Percentiles rank a stretch among this genome's conserved stretches.
Conservation (phyloP, 1,284 basidiomycete genomes). For the Sporisorium exsertum region DNA sequence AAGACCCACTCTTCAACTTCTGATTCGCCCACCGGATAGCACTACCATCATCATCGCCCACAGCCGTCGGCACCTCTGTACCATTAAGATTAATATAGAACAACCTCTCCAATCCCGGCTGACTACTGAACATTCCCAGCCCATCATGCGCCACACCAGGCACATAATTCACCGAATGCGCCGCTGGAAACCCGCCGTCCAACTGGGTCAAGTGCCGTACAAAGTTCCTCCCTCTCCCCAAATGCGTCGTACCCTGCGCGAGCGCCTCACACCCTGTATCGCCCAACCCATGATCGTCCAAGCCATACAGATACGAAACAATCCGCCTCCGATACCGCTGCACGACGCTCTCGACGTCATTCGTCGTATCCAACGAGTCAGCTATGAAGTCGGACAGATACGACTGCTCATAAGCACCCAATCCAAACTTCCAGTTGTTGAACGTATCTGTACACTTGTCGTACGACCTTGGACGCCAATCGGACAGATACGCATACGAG, state of each 20-base stretch:
- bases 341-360: slow-evolving; percentile 49
- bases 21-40: slow-evolving; percentile 13
- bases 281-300: slow-evolving; percentile 42
- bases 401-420: slow-evolving; percentile 38
- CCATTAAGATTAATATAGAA: slow-evolving; percentile 56
- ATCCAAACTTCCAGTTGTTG: slow-evolving; percentile 56
- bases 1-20: background rate
- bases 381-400: slow-evolving; percentile 51
- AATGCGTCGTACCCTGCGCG: slow-evolving; percentile 46
- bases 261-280: slow-evolving; percentile 50
- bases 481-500: slow-evolving; percentile 46
- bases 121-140: slow-evolving; percentile 47
- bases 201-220: slow-evolving; percentile 32
- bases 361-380: slow-evolving; percentile 38
- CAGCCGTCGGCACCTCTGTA: slow-evolving; percentile 45
- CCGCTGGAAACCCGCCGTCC: slow-evolving; percentile 31
- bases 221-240: slow-evolving; percentile 48
- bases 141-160: slow-evolving; percentile 41
- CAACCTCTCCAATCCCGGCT: slow-evolving; percentile 45
- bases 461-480: slow-evolving; percentile 32
- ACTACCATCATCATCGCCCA: slow-evolving; percentile 46
- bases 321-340: slow-evolving; percentile 36
- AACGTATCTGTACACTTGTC: slow-evolving; percentile 35
- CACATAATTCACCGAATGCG: slow-evolving; percentile 52
- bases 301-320: slow-evolving; percentile 50